Evolutionary conservation across 441 rosid species (phyloP), one percentile per base, ranked within the genome.

Genomic region (Flueggea neowawraea): DNA sequence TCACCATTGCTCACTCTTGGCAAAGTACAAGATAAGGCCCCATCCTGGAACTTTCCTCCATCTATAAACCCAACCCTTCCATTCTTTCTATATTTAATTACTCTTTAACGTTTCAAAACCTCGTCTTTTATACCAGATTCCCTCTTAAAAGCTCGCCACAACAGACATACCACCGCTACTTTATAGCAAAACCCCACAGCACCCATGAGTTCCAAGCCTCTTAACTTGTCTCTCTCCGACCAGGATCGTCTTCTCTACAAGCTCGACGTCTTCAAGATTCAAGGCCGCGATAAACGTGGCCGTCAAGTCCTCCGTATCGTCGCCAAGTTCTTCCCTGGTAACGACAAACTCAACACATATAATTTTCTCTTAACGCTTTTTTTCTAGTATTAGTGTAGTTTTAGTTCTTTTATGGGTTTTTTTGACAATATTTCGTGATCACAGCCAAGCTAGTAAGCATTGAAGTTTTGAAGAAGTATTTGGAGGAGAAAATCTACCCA

Each of bases 261-360:
- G 71, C 82, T 81, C 55, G 73, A 77, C 58, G 69, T 75, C 70
- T 86, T 86, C 69, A 81, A 75, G 75, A 75, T 83, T 78, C 77
- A 75, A 52, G 91, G 91, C 53, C 80, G 75, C 65, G 91, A 86
- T 56, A 83, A 78, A 73, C 85, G 69, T 4, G 89, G 89, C 67
- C 80, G 75, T 65, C 81, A 80, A 73, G 74, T 86, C 60, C 91
- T 86, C 61, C 81, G 79, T 28, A 60, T 86, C 4, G 65, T 75
- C 72, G 89, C 85, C 0, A 86, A 86, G 60, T 75, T 71, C 75
- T 83, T 83, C 52, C 82, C 89, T 49, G 85, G 91, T 85, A 70
- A 51, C 41, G 52, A 12, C 12, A 22, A n/a, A 17, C 15, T 57
- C 17, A 4, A 13, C 17, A 4, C 36, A 14, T 16, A 7, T 28